Evolutionary conservation across 805 yeast genomes (phyloP).

Genomic region (Kazachstania kunashirensis): DNA sequence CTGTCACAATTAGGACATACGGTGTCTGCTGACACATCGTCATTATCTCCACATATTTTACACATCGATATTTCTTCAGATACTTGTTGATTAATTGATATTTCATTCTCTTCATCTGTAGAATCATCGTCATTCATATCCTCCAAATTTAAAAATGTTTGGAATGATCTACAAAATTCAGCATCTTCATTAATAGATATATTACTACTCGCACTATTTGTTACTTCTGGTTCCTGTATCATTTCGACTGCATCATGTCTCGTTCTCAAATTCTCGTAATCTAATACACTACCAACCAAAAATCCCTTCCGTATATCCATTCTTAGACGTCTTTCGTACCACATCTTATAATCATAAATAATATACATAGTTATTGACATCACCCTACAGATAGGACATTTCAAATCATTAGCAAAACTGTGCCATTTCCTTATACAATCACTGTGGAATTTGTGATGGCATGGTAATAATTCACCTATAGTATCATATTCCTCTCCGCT

Average conservation of each 20-base stretch:
- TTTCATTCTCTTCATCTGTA: slow-evolving; percentile 5
- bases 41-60: slow-evolving; percentile 16
- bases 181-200: slow-evolving; percentile 4
- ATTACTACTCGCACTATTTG: not conserved
- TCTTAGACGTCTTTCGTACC: slow-evolving; percentile 2
- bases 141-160: slow-evolving; percentile 1
- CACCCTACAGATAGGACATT: slow-evolving; percentile 25
- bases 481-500: slow-evolving; percentile 10
- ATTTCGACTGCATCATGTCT: no score
- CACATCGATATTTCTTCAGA: slow-evolving; percentile 5
- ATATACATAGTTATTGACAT: slow-evolving; percentile 9
- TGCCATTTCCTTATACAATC: slow-evolving; percentile 51
- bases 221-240: no score
- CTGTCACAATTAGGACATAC: slow-evolving; percentile 16
- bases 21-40: slow-evolving; percentile 6
- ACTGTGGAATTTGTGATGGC: slow-evolving; percentile 49
- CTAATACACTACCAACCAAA: slow-evolving; percentile 3
- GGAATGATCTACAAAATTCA: slow-evolving; percentile 4
- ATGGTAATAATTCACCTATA: slow-evolving; percentile 32
- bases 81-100: not conserved
- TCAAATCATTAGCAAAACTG: slow-evolving; percentile 14
- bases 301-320: slow-evolving; percentile 13
- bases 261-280: slow-evolving; percentile 1
- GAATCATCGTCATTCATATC: slow-evolving; percentile 4
- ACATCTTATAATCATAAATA: slow-evolving; percentile 6